Percentiles rank a stretch among this genome's conserved stretches.
These are phyloP conservation scores for Aspergillus incahuasiensis DNA, from an alignment of 495 filamentous ascomycete species.

Conservation along the genomic window DNA sequence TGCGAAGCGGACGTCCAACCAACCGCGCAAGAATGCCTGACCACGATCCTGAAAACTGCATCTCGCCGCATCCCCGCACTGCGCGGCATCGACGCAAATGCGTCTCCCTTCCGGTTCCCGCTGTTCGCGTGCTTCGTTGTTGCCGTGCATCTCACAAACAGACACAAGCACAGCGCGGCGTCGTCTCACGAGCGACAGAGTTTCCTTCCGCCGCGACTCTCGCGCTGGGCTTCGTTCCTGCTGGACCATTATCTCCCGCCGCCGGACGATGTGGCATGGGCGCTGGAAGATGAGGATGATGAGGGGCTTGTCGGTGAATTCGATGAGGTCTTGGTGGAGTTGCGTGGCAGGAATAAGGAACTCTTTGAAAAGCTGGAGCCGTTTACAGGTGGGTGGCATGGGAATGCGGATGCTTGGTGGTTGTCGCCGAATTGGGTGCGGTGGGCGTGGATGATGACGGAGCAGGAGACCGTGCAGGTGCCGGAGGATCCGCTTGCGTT, in stretches of 20 bases:
- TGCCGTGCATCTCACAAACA: conserved; percentile 11
- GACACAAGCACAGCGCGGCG: background rate
- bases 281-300: conserved; percentile 29
- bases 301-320: conserved; percentile 21
- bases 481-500: conserved; percentile 35
- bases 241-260: conserved; percentile 33
- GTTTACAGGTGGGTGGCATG: conserved; percentile 16
- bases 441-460: conserved; percentile 38
- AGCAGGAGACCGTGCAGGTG: conserved; percentile 37
- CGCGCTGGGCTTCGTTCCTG: conserved; percentile 35
- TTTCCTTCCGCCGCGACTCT: conserved; percentile 28
- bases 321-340: conserved; percentile 19
- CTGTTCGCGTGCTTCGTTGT: conserved; percentile 25
- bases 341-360: conserved; percentile 8
- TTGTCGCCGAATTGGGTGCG: conserved; percentile 39
- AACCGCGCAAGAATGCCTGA: conserved; percentile 23
- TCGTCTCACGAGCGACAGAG: conserved; percentile 5
- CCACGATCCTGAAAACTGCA: conserved; percentile 16
- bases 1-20: conserved; percentile 23
- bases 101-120: conserved; percentile 25
- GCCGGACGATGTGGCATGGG: conserved; percentile 25
- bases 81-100: conserved; percentile 7
- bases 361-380: conserved; percentile 13
- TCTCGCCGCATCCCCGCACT: conserved; percentile 21
- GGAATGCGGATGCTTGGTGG: conserved; percentile 29